Base-by-base conservation (phyloP, 169 alveolate species). In the Cryptosporidium baileyi region DNA sequence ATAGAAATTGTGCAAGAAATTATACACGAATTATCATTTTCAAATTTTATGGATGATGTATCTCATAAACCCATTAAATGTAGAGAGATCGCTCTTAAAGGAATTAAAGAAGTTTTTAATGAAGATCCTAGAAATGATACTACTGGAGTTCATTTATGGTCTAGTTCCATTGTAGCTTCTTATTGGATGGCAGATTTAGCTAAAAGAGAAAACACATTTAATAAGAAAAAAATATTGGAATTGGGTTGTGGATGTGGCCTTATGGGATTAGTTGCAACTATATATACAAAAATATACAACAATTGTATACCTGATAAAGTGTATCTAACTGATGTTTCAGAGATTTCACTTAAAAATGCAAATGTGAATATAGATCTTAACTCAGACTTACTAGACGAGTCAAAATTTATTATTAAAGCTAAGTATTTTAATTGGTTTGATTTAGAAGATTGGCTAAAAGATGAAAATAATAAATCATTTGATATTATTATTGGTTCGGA, bases 221-320 rank as follows among this genome's bases (percentile, higher is more conserved):
- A 47, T 9, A 60, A 60, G 19, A 74, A 54, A 34, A 44, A 47
- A 17, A 61, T 74, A 40, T 19, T 74, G 26, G 85, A 74, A 15
- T 43, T 74, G 28, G 85, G 85, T 8, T 74, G 85, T 24, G 85
- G 85, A 4, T 74, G 85, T 22, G 85, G 85, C 15, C 65, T 74
- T 7, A 74, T 74, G 85, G 74, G 85, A 26, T 38, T 74, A 28
- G 65, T 22, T 49, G 32, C 67, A 24, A 59, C 85, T 2, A 1
- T 57, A 13, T 74, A 74, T 19, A 26, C 85, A 1, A 74, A 24
- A 41, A 24, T 40, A 34, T 54, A 52, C n/a, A n/a, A 9, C 41
- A 22, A 54, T 15, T 19, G 43, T 8, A 30, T 22, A 9, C 65
- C 67, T 22, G 38, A 19, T 7, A 52, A 54, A 28, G 49, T 74